Conservation (phyloP, 768 basidiomycete genomes). For the Psilocybe sp. region DNA sequence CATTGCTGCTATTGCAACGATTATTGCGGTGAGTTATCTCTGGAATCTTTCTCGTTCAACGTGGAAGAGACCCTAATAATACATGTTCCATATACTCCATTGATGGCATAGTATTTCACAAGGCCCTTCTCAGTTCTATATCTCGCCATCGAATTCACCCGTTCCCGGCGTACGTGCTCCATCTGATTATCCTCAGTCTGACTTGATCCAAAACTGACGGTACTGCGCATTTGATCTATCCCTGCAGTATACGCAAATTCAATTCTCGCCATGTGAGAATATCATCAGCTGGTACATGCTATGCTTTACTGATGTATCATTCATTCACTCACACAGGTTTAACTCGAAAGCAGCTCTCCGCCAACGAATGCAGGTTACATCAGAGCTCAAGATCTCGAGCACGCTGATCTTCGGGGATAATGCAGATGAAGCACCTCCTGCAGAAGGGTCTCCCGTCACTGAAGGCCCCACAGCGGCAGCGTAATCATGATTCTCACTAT, state of each 20-base stretch:
- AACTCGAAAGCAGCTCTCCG: slow-evolving; percentile 5
- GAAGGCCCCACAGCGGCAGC: too few species aligned
- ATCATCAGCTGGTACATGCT: neutral
- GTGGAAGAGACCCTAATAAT: too few species aligned
- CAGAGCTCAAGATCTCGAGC: slow-evolving; percentile 3
- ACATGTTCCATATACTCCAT: too few species aligned
- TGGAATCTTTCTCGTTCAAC: neutral
- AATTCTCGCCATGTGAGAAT: slow-evolving; percentile 9
- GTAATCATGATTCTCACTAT: too few species aligned
- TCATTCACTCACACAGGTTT: slow-evolving; percentile 1
- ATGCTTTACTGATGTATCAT: neutral
- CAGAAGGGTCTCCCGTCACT: too few species aligned
- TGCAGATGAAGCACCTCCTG: too few species aligned
- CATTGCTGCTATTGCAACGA: slow-evolving; percentile 7
- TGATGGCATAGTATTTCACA: neutral
- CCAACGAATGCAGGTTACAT: slow-evolving; percentile 2
- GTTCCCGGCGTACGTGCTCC: too few species aligned
- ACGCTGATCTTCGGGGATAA: slow-evolving; percentile 1
- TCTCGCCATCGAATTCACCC: too few species aligned
- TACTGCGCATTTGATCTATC: too few species aligned
- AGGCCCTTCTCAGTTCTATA: too few species aligned
- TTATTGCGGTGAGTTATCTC: slow-evolving; percentile 2
- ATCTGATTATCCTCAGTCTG: neutral
- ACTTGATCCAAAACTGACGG: too few species aligned
- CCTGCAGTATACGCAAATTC: slow-evolving; percentile 14